Evolutionary conservation across 2,329 filamentous ascomycete genomes (phyloP), one percentile per base, ranked within the genome.

Genomic region (Helicocarpus griseus): DNA sequence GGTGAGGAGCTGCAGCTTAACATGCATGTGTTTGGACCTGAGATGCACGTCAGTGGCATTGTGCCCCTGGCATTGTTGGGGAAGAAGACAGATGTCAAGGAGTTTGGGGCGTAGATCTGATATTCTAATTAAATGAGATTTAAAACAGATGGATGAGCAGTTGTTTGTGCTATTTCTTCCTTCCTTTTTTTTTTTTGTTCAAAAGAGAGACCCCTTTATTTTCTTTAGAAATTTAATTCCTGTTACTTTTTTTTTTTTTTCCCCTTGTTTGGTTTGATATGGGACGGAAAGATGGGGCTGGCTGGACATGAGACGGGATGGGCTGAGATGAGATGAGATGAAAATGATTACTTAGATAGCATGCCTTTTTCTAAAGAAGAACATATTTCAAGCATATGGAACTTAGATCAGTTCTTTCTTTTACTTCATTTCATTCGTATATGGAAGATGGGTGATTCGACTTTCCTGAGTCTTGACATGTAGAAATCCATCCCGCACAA

Each of bases 1-100:
- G 93, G 89, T 55, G 83, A 91, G 70, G 93, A 98, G 78, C 82
- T 98, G 54, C 87, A 88, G 62, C 81, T 98, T 59, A 83, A 95
- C 76, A 96, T 97, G 88, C 89, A 97, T 76, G 85, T 87, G 46
- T 88, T 81, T 67, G 85, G 85, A 47, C 85, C 85, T 13, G 85
- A 88, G 72, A 87, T 87, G 84, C 83, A 87, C 74, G 91, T 98
- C 64, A 91, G 86, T 49, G 93, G 93, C 70, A 97, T 97, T 66
- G 91, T 98, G 60, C 91, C 93, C 52, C 77, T 97, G 69, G 93
- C 91, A 44, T 85, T 97, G 46, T 69, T 73, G 61, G 65, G 81
- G 73, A 74, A 83, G 80, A 76, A 77, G 61, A 76, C 77, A 55
- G 72, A 76, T 58, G 65, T 84, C 64, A 79, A 80, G 71, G 80